Evolutionary conservation across 2,329 filamentous ascomycete species (phyloP).

Genomic region (Talaromyces islandicus): DNA sequence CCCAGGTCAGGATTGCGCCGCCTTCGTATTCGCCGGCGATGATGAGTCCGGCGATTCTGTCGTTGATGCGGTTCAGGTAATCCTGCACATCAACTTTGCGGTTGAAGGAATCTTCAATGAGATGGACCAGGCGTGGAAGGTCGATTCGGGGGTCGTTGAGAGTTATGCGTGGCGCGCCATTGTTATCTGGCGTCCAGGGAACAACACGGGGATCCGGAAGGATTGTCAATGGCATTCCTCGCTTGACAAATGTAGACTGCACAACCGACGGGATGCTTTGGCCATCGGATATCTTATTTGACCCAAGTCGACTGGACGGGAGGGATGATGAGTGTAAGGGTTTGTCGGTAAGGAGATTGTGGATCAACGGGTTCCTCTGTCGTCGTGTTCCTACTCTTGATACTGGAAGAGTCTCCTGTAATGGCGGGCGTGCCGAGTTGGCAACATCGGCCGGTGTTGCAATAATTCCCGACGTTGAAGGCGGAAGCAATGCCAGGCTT

Average conservation of each 20-base stretch:
- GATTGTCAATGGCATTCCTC: constrained; percentile 81
- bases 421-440: constrained; percentile 40
- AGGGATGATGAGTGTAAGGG: constrained; percentile 88
- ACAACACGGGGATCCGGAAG: constrained; percentile 63
- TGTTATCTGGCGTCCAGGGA: constrained; percentile 63
- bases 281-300: constrained; percentile 26
- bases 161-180: constrained; percentile 52
- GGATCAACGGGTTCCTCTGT: constrained; percentile 79
- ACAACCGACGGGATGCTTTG: constrained; percentile 35
- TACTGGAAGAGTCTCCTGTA: constrained; percentile 23
- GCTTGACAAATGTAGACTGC: constrained; percentile 78
- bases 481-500: constrained; percentile 69
- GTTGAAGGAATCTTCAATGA: constrained; percentile 92
- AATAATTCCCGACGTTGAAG: constrained; percentile 79
- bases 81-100: constrained; percentile 75
- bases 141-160: constrained; percentile 79
- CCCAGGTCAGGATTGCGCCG: constrained; percentile 91
- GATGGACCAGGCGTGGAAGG: constrained; percentile 69
- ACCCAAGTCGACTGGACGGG: constrained; percentile 60
- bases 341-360: constrained; percentile 94
- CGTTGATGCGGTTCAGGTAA: constrained; percentile 74
- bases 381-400: constrained; percentile 51
- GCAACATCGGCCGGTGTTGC: constrained; percentile 82
- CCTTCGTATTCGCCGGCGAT: constrained; percentile 96
- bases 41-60: constrained; percentile 82